phyloP scores from a whole-genome alignment of 768 basidiomycete species.

The Hypholoma fasciculare region DNA sequence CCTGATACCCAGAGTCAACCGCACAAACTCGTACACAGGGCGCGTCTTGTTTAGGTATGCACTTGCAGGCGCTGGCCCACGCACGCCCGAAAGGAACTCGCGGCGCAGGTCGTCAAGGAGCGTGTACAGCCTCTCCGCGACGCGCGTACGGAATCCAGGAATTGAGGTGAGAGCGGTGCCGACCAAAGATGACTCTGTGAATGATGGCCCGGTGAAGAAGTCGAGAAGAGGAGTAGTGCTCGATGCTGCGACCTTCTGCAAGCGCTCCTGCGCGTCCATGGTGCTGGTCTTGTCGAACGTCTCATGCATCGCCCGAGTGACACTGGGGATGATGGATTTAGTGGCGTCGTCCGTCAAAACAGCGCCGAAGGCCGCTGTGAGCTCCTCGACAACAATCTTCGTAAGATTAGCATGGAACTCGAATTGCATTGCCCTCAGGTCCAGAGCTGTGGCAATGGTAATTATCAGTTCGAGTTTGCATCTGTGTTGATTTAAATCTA shows the following conservation, averaged over 20 bases:
- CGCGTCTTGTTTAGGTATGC: constrained; percentile 66
- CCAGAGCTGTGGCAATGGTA: constrained; percentile 52
- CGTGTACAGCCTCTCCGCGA: constrained; percentile 47
- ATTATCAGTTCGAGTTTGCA: background rate
- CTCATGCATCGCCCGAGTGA: constrained; percentile 45
- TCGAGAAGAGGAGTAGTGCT: constrained; percentile 65
- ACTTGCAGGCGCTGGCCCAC: constrained; percentile 69
- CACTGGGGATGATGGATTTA: constrained; percentile 29
- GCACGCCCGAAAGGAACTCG: constrained; percentile 58
- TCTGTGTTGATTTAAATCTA: constrained; percentile 14
- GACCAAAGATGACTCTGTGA: constrained; percentile 28
- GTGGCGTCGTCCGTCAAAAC: constrained; percentile 36
- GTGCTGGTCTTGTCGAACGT: constrained; percentile 65
- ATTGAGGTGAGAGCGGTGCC: constrained; percentile 38
- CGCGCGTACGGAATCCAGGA: constrained; percentile 52
- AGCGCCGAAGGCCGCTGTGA: constrained; percentile 43
- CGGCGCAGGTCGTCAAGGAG: constrained; percentile 50
- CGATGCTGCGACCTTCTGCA: constrained; percentile 69
- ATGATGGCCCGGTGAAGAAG: constrained; percentile 43
- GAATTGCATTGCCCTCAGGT: constrained; percentile 73
- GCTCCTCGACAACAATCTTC: constrained; percentile 49
- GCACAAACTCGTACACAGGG: constrained; percentile 76
- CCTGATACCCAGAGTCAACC: constrained; percentile 66
- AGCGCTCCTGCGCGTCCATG: constrained; percentile 70
- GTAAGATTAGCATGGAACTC: constrained; percentile 57